These are phyloP conservation scores for Tolypocladium amazonense DNA, from an alignment of 2,329 filamentous ascomycete species.

Conservation along the genomic window DNA sequence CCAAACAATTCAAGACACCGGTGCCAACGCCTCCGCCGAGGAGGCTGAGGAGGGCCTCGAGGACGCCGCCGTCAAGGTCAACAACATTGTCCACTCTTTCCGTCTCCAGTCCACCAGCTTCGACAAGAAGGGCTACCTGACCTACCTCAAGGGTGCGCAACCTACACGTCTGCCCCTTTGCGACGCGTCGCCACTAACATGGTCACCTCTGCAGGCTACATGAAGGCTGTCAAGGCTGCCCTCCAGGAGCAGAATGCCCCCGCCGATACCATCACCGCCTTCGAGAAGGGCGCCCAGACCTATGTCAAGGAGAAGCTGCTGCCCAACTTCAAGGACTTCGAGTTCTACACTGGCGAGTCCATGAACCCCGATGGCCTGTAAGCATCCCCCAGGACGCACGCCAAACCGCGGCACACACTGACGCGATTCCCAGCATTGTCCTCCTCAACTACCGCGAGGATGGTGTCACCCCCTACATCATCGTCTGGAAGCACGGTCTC, in stretches of 20 bases:
- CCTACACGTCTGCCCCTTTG: background rate
- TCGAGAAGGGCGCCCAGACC: slow-evolving; percentile 63
- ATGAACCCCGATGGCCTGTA: slow-evolving; percentile 94
- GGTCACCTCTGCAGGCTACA: slow-evolving; percentile 52
- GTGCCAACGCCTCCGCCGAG: slow-evolving; percentile 95
- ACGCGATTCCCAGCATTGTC: slow-evolving; percentile 49
- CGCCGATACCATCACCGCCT: slow-evolving; percentile 60
- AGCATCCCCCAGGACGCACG: slow-evolving; percentile 22
- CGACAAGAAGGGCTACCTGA: slow-evolving; percentile 80
- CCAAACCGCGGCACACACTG: slow-evolving; percentile 1
- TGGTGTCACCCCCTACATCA: slow-evolving; percentile 79
- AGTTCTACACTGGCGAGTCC: slow-evolving; percentile 85
- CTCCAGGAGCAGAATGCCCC: slow-evolving; percentile 53
- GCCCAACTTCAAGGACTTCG: slow-evolving; percentile 87
- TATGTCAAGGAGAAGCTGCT: slow-evolving; percentile 78
- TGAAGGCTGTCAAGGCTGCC: slow-evolving; percentile 74
- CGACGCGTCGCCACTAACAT: background rate
- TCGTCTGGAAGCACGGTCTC: slow-evolving; percentile 92
- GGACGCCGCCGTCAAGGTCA: slow-evolving; percentile 62
- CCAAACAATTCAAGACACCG: slow-evolving; percentile 51
- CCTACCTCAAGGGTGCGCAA: slow-evolving; percentile 71
- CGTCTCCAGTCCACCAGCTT: slow-evolving; percentile 68
- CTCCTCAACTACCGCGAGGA: slow-evolving; percentile 98
- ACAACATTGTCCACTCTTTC: slow-evolving; percentile 91
- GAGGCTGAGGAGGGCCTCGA: slow-evolving; percentile 69